phyloP scores from a whole-genome alignment of 495 filamentous ascomycete genomes.

The Lasiosphaeria miniovina region DNA sequence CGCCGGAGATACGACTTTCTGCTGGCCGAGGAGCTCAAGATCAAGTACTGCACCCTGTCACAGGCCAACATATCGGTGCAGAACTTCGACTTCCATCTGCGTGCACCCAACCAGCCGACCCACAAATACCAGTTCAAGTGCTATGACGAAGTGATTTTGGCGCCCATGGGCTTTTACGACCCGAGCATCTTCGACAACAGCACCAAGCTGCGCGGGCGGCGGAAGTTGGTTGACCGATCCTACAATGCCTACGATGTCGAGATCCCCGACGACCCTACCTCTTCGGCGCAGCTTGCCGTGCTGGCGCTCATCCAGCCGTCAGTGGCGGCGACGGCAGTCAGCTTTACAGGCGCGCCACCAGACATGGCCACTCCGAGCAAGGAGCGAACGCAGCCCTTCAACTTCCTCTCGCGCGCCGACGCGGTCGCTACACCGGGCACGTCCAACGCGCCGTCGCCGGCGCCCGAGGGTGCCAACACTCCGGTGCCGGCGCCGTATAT shows the following conservation, averaged over 20 bases:
- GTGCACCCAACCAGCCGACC: conserved; percentile 82
- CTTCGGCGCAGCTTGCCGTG: conserved; percentile 78
- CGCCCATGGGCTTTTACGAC: conserved; percentile 86
- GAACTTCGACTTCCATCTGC: conserved; percentile 80
- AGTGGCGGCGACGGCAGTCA: conserved; percentile 38
- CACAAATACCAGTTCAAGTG: conserved; percentile 89
- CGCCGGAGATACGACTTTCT: conserved; percentile 87
- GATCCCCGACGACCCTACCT: conserved; percentile 81
- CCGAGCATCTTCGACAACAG: conserved; percentile 80
- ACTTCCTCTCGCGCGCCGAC: conserved; percentile 56
- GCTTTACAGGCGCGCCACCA: conserved; percentile 33
- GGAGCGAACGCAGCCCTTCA: conserved; percentile 50
- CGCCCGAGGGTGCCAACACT: conserved; percentile 69
- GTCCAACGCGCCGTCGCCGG: conserved; percentile 82
- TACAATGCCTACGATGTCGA: conserved; percentile 88
- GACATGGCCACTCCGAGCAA: conserved; percentile 52
- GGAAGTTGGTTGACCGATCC: conserved; percentile 76
- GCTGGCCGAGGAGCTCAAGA: conserved; percentile 91
- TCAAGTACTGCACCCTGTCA: conserved; percentile 80
- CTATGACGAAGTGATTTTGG: conserved; percentile 89
- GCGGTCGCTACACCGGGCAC: conserved; percentile 64
- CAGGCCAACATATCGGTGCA: conserved; percentile 80
- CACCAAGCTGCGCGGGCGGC: conserved; percentile 71
- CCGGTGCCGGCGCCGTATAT: conserved; percentile 59
- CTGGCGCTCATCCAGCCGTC: conserved; percentile 65